Evolutionary conservation across 371 early-diverging fungal genomes (phyloP).

Genomic region (Mortierella sp.): DNA sequence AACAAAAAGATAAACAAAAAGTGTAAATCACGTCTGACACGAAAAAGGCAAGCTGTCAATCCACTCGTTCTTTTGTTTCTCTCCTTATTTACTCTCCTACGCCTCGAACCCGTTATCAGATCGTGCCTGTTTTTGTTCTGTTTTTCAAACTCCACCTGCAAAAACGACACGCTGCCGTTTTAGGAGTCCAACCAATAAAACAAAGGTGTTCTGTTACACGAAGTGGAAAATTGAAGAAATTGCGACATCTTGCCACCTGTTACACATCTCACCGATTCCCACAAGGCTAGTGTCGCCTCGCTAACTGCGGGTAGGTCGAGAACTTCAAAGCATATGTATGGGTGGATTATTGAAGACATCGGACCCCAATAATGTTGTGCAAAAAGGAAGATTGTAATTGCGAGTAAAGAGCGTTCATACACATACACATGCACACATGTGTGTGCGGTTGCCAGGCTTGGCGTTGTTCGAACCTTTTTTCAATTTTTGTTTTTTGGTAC

Average conservation of each 20-base stretch:
- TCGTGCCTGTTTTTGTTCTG: background rate
- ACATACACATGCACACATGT: background rate
- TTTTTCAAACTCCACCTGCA: background rate
- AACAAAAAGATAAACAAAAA: too few species aligned
- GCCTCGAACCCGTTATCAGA: background rate
- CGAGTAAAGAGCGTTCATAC: background rate
- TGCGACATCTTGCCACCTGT: background rate
- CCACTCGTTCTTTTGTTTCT: background rate
- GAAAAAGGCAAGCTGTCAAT: background rate
- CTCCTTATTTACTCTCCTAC: background rate
- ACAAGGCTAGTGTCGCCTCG: background rate
- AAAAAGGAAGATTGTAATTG: background rate
- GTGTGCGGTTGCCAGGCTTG: background rate
- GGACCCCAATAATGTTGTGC: too few species aligned
- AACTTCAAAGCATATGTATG: too few species aligned
- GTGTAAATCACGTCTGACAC: too few species aligned
- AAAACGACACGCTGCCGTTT: background rate
- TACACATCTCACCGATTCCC: background rate
- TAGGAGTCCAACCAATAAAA: background rate
- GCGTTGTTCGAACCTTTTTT: background rate
- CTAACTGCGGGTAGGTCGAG: too few species aligned
- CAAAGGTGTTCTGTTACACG: background rate
- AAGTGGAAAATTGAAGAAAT: background rate
- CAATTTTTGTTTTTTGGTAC: background rate
- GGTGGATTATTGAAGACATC: too few species aligned